Evolutionary conservation across 257 asterid species (phyloP).

Genomic region (Gentiana straminea): DNA sequence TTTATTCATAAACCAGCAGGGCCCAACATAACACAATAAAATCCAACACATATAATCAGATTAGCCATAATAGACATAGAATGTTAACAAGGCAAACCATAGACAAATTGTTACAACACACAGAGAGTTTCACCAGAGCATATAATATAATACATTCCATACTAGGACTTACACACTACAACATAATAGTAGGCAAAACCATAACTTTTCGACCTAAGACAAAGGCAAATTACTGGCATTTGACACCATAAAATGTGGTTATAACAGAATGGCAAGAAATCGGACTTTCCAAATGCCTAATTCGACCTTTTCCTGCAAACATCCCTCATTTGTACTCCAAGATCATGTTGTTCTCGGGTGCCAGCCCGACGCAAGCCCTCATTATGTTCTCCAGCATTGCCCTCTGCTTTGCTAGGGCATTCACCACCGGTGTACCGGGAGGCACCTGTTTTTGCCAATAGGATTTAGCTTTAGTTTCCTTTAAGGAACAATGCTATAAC

Average conservation of each 20-base stretch:
- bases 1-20: too few relatives aligned
- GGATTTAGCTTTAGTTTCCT: not conserved
- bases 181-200: too few relatives aligned
- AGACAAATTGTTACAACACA: too few relatives aligned
- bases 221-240: not conserved
- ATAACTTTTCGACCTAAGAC: too few relatives aligned
- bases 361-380: conserved; percentile 97
- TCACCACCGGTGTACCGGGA: conserved; percentile 97
- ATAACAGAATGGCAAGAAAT: not conserved
- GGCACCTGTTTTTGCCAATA: conserved; percentile 57
- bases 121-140: too few relatives aligned
- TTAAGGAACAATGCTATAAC: not conserved
- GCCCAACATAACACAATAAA: too few relatives aligned
- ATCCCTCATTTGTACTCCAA: conserved; percentile 75
- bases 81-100: too few relatives aligned
- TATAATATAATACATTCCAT: too few relatives aligned
- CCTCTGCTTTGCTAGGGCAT: conserved; percentile 89
- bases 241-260: not conserved
- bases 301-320: not conserved
- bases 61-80: too few relatives aligned
- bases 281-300: conserved; percentile 1
- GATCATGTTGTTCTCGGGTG: conserved; percentile 98
- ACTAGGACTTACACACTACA: too few relatives aligned
- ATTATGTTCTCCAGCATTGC: conserved; percentile 95
- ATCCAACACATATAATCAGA: too few relatives aligned